Evolutionary conservation across 768 basidiomycete genomes (phyloP).

Genomic region (Podaxis sp.): DNA sequence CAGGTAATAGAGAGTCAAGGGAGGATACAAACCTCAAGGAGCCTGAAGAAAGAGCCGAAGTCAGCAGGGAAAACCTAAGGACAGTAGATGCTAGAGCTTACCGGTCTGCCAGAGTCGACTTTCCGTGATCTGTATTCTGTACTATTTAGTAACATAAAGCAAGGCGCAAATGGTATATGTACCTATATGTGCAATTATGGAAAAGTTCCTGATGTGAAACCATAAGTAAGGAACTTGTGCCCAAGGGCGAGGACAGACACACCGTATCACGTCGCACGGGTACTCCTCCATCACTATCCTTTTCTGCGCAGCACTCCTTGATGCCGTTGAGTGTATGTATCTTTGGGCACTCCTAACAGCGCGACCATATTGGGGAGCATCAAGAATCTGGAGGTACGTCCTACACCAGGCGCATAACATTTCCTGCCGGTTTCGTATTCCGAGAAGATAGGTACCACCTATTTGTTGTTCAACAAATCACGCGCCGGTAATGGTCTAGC

Average conservation of each 20-base stretch:
- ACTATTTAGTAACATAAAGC: neutral
- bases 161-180: neutral
- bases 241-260: neutral
- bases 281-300: slow-evolving; percentile 56
- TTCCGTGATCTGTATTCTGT: slow-evolving; percentile 72
- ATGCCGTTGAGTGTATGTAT: slow-evolving; percentile 17
- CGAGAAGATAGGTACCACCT: neutral
- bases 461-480: neutral
- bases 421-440: neutral
- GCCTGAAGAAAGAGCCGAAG: slow-evolving; percentile 31
- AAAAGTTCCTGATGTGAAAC: slow-evolving; percentile 68
- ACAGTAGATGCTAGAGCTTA: slow-evolving; percentile 26
- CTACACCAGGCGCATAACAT: slow-evolving; percentile 29
- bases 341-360: neutral
- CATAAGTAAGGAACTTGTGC: neutral
- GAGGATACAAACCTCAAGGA: slow-evolving; percentile 57
- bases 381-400: slow-evolving; percentile 22
- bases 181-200: slow-evolving; percentile 97
- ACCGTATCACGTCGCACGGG: slow-evolving; percentile 69
- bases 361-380: slow-evolving; percentile 8
- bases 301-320: slow-evolving; percentile 25
- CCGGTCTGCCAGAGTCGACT: slow-evolving; percentile 91
- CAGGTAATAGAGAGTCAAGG: neutral
- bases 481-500: neutral
- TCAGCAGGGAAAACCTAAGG: slow-evolving; percentile 1